These are phyloP conservation scores for Teratosphaeria viscida DNA, from an alignment of 2,329 filamentous ascomycete genomes.

Conservation along the genomic window DNA sequence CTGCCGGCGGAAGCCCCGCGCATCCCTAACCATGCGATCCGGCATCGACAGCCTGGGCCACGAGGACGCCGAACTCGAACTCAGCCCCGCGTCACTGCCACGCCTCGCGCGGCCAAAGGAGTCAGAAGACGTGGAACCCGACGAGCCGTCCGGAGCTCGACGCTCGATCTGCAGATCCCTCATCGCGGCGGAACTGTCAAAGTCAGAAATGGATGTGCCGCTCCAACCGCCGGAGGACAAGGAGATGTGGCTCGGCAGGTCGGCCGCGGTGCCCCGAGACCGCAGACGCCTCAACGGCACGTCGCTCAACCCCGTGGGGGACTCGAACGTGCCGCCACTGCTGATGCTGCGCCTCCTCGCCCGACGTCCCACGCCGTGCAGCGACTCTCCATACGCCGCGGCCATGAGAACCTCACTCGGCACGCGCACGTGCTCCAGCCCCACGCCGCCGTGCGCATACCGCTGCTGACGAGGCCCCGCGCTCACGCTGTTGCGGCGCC, in stretches of 20 bases:
- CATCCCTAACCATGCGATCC: neutral
- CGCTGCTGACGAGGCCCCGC: neutral
- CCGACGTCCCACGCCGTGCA: neutral
- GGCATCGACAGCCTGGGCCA: neutral
- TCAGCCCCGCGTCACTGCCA: neutral
- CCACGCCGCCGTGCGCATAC: neutral
- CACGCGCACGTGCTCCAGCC: neutral
- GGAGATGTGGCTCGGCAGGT: neutral
- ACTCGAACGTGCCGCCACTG: neutral
- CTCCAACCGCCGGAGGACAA: neutral
- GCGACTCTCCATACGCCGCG: neutral
- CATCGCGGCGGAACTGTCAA: neutral
- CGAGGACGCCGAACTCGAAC: neutral
- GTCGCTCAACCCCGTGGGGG: neutral
- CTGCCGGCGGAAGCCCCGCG: neutral
- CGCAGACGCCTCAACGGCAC: neutral
- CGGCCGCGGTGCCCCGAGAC: no score
- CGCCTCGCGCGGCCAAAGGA: neutral
- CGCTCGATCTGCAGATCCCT: neutral
- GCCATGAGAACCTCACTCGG: neutral
- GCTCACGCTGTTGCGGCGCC: neutral
- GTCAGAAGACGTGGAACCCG: neutral
- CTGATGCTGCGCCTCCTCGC: neutral
- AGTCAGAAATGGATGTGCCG: neutral
- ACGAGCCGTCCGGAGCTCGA: neutral